These are phyloP conservation scores for Chrysopogon serrulatus DNA, from an alignment of 176 grass and related monocot genomes.

Conservation along the genomic window DNA sequence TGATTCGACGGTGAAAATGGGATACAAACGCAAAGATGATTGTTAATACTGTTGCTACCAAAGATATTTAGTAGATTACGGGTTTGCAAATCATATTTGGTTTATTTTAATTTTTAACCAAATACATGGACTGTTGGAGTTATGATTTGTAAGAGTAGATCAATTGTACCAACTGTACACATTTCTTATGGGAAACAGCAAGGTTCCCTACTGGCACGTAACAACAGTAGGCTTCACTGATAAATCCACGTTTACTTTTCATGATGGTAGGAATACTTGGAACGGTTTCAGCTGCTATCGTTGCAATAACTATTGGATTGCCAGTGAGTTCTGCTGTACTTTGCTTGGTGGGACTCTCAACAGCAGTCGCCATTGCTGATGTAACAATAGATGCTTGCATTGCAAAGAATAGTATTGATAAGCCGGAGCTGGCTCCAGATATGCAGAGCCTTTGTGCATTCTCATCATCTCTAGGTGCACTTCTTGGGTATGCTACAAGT, in stretches of 20 bases:
- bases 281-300: slow-evolving; percentile 22
- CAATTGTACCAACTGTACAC: not conserved
- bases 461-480: slow-evolving; percentile 71
- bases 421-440: slow-evolving; percentile 70
- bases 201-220: not conserved
- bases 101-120: not conserved
- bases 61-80: not conserved
- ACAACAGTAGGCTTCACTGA: not conserved
- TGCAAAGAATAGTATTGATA: slow-evolving; percentile 87
- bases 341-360: slow-evolving; percentile 69
- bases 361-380: slow-evolving; percentile 71
- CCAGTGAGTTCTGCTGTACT: slow-evolving; percentile 56
- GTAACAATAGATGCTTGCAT: slow-evolving; percentile 93
- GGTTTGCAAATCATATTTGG: not conserved
- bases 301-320: slow-evolving; percentile 40
- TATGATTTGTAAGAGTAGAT: not conserved
- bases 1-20: not conserved
- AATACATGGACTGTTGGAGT: not conserved
- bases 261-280: slow-evolving; percentile 59
- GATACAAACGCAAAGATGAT: not conserved
- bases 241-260: slow-evolving; percentile 11
- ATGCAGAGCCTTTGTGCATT: slow-evolving; percentile 87
- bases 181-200: not conserved
- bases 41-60: not conserved
- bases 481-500: slow-evolving; percentile 73